These are phyloP conservation scores for Camelina hispida DNA, from an alignment of 345 rosid species.

Conservation along the genomic window DNA sequence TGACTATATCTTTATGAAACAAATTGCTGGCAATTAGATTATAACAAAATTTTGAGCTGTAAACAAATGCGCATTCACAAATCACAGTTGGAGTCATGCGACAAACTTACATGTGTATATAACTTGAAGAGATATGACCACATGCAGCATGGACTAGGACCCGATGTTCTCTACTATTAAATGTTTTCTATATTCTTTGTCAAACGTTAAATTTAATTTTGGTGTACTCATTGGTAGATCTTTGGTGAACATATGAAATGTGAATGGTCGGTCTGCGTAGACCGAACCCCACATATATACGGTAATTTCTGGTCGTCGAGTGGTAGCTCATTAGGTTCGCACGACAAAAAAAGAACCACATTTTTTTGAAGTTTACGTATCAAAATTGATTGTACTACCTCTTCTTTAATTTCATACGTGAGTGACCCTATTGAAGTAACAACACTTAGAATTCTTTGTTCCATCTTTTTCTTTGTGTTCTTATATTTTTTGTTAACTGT, in stretches of 20 bases:
- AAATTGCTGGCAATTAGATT: background rate
- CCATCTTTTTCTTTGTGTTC: slow-evolving; percentile 22
- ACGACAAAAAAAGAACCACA: slow-evolving; percentile 17
- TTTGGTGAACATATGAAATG: slow-evolving; percentile 38
- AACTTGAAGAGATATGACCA: slow-evolving; percentile 27
- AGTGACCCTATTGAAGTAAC: slow-evolving; percentile 37
- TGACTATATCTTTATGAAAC: slow-evolving; percentile 21
- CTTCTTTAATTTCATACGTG: slow-evolving; percentile 10
- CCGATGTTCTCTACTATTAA: slow-evolving; percentile 20
- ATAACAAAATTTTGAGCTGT: slow-evolving; percentile 10
- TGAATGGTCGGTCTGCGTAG: slow-evolving; percentile 38
- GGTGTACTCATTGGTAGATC: slow-evolving; percentile 28
- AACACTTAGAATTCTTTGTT: slow-evolving; percentile 14
- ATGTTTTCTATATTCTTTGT: slow-evolving; percentile 9
- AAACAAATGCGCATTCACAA: slow-evolving; percentile 18
- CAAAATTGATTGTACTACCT: slow-evolving; percentile 27
- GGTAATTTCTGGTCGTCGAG: slow-evolving; percentile 27
- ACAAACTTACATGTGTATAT: slow-evolving; percentile 37
- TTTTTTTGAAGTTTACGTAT: slow-evolving; percentile 39
- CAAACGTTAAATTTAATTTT: slow-evolving; percentile 36
- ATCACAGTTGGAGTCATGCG: slow-evolving; percentile 9
- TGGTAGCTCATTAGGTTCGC: slow-evolving; percentile 34
- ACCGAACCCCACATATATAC: slow-evolving; percentile 30
- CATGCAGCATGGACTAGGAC: slow-evolving; percentile 36
- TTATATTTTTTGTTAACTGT: background rate